These are phyloP conservation scores for Domatiomyces globalis DNA, from an alignment of 2,329 filamentous ascomycete species.

Conservation along the genomic window DNA sequence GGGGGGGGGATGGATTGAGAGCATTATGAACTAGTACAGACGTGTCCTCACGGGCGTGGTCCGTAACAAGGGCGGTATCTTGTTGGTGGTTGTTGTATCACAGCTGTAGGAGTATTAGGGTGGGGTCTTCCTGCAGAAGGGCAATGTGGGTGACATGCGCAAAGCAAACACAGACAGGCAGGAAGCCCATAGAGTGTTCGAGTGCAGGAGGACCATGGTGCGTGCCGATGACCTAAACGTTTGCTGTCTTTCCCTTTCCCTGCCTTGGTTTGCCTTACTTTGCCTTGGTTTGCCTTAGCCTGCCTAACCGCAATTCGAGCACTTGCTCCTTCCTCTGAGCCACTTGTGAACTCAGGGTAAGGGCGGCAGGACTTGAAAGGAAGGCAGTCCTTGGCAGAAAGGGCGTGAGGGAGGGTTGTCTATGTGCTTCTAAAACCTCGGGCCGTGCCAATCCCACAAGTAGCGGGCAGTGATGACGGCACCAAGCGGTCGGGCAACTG, in stretches of 20 bases:
- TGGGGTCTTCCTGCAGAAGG: background rate
- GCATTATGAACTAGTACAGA: constrained; percentile 4
- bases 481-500: background rate
- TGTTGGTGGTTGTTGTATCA: background rate
- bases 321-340: background rate
- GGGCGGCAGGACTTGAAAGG: background rate
- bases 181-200: background rate
- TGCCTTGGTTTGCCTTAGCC: background rate
- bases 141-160: background rate
- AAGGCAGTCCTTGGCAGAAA: background rate
- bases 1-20: constrained; percentile 7
- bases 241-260: background rate
- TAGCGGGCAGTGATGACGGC: background rate
- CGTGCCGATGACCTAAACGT: background rate
- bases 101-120: background rate
- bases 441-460: background rate
- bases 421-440: background rate
- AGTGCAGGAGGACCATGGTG: background rate
- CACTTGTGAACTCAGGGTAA: background rate
- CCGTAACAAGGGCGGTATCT: background rate
- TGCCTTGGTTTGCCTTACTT: background rate
- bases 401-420: too few relatives aligned
- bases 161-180: background rate
- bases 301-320: background rate
- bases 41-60: background rate